Percentiles rank a stretch among this genome's conserved stretches.
Conservation (phyloP, 495 filamentous ascomycete species). For the Hypoxylon lienhwacheense region DNA sequence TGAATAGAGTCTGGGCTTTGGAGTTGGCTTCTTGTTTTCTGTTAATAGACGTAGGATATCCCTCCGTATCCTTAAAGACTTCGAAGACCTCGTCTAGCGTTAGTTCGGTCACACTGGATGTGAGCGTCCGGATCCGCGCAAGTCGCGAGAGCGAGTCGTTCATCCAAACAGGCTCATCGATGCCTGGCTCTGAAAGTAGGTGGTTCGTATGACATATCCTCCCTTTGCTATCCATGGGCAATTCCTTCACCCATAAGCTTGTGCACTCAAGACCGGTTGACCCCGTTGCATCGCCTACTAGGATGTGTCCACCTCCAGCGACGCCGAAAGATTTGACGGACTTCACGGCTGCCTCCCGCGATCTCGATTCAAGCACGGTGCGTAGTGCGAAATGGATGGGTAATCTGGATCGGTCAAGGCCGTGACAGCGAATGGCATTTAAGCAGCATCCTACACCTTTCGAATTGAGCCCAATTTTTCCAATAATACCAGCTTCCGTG, state of each 20-base stretch:
- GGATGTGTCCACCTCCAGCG: conserved; percentile 63
- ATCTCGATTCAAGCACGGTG: conserved; percentile 58
- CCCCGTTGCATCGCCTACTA: conserved; percentile 58
- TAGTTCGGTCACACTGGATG: conserved; percentile 32
- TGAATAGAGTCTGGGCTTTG: conserved; percentile 48
- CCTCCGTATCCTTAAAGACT: conserved; percentile 30
- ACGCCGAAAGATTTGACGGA: conserved; percentile 56
- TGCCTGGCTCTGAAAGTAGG: conserved; percentile 45
- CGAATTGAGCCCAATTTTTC: conserved; percentile 70
- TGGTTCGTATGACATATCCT: conserved; percentile 67
- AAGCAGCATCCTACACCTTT: conserved; percentile 65
- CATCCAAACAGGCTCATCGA: conserved; percentile 56
- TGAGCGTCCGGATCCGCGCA: conserved; percentile 49
- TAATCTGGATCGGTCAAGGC: conserved; percentile 55
- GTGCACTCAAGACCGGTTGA: conserved; percentile 63
- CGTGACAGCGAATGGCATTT: conserved; percentile 65
- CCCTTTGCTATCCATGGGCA: conserved; percentile 50
- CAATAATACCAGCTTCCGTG: conserved; percentile 69
- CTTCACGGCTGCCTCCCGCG: conserved; percentile 54
- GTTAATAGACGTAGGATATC: conserved; percentile 33
- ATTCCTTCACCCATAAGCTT: conserved; percentile 52
- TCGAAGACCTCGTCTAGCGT: conserved; percentile 23
- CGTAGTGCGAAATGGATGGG: conserved; percentile 68
- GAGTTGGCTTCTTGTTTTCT: conserved; percentile 24
- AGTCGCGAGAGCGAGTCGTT: conserved; percentile 57